Conservation (phyloP, 306 rosid genomes). For the Oemleria cerasiformis region DNA sequence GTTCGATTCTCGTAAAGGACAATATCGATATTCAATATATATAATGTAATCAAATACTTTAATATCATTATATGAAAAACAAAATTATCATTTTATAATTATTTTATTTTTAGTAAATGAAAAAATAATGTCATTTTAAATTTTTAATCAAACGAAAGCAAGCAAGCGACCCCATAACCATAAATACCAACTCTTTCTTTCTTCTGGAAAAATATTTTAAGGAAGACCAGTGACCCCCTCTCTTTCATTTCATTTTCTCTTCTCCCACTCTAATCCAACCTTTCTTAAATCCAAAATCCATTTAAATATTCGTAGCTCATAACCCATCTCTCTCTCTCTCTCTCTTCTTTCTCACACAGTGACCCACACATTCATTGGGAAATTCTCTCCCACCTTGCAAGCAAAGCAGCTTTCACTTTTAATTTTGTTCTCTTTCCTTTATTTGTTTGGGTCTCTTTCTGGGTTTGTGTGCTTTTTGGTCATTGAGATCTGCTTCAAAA, state of each 20-base stretch:
- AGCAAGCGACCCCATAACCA: constrained; percentile 20
- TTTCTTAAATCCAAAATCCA: neutral
- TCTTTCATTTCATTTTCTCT: too few relatives aligned
- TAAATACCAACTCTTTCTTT: constrained; percentile 9
- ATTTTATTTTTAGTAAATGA: neutral
- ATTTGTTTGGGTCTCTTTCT: constrained; percentile 16
- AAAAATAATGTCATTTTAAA: neutral
- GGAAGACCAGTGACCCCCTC: too few relatives aligned
- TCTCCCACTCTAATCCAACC: constrained; percentile 15
- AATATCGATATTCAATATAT: too few relatives aligned
- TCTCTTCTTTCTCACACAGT: neutral
- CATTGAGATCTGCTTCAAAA: constrained; percentile 57
- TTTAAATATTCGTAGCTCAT: neutral
- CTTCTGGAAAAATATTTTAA: neutral
- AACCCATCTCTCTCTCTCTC: neutral
- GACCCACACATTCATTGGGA: neutral
- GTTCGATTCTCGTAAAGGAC: too few relatives aligned
- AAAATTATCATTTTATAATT: too few relatives aligned
- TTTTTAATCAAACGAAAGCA: neutral
- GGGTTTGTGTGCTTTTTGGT: constrained; percentile 47
- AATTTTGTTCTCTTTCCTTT: neutral
- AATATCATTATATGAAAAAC: too few relatives aligned
- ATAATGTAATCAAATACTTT: too few relatives aligned
- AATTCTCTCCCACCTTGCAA: constrained; percentile 64
- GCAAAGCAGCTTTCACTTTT: constrained; percentile 60